Evolutionary conservation across 2,329 filamentous ascomycete genomes (phyloP).

Genomic region (Daldinia sp.): DNA sequence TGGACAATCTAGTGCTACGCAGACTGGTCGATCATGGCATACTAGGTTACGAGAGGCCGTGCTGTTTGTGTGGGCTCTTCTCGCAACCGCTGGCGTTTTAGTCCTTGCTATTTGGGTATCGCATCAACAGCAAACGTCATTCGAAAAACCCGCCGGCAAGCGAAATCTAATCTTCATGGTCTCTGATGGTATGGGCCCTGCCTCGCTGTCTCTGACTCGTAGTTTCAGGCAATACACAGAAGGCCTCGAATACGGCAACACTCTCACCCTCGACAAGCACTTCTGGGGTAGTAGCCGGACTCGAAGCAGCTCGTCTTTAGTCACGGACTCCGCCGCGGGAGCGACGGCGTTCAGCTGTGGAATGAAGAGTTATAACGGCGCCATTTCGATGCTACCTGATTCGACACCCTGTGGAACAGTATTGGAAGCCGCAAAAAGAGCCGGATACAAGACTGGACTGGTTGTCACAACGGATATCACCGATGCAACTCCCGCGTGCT

Average conservation of each 20-base stretch:
- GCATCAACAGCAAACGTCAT: slow-evolving; percentile 70
- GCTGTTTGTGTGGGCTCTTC: slow-evolving; percentile 83
- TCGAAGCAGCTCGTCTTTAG: slow-evolving; percentile 82
- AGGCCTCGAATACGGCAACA: slow-evolving; percentile 78
- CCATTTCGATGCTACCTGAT: slow-evolving; percentile 89
- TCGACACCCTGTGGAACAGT: slow-evolving; percentile 89
- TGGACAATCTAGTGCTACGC: slow-evolving; percentile 47
- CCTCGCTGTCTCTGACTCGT: slow-evolving; percentile 86
- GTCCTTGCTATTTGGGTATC: slow-evolving; percentile 82
- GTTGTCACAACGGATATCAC: slow-evolving; percentile 96
- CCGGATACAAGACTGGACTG: slow-evolving; percentile 91
- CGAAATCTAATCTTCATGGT: slow-evolving; percentile 99
- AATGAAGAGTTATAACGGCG: slow-evolving; percentile 95
- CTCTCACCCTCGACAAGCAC: slow-evolving; percentile 85
- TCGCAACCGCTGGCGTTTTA: slow-evolving; percentile 83
- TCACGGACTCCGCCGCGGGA: slow-evolving; percentile 97
- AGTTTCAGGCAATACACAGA: slow-evolving; percentile 85
- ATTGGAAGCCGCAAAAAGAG: slow-evolving; percentile 91
- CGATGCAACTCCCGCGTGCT: slow-evolving; percentile 95
- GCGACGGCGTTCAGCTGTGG: slow-evolving; percentile 96
- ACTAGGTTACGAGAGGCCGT: slow-evolving; percentile 74
- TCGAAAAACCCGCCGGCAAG: slow-evolving; percentile 69
- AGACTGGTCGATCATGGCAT: slow-evolving; percentile 47
- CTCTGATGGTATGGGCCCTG: slow-evolving; percentile 97
- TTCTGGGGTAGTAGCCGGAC: slow-evolving; percentile 92